Conservation (phyloP, 1,284 basidiomycete genomes). For the Mycena citricolor region DNA sequence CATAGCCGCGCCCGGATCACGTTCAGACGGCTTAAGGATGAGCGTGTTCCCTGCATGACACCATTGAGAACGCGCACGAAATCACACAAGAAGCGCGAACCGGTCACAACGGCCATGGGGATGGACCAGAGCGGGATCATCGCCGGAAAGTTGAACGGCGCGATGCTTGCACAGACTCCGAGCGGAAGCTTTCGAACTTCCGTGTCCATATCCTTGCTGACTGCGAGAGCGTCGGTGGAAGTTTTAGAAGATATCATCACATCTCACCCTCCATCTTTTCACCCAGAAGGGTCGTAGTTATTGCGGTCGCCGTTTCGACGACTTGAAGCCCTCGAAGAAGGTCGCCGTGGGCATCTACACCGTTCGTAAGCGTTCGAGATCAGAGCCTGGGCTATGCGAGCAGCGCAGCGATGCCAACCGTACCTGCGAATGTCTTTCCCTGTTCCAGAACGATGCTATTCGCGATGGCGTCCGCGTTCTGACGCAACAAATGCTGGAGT, state of each 20-base stretch:
- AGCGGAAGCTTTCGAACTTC: conserved; percentile 68
- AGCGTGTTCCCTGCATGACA: conserved; percentile 96
- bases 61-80: too few species aligned
- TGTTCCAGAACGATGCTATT: conserved; percentile 85
- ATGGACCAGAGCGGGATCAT: conserved; percentile 20
- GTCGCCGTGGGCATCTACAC: conserved; percentile 95
- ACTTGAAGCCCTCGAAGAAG: conserved; percentile 93
- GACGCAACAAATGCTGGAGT: conserved; percentile 77
- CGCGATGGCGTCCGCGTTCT: conserved; percentile 77
- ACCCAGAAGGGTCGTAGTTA: conserved; percentile 83
- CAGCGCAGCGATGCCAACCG: too few species aligned
- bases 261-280: conserved; percentile 83
- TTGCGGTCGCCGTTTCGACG: conserved; percentile 84
- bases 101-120: too few species aligned
- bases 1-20: conserved; percentile 96
- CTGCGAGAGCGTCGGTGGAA: too few species aligned
- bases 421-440: conserved; percentile 84
- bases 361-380: too few species aligned
- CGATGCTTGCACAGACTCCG: conserved; percentile 53
- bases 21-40: conserved; percentile 93
- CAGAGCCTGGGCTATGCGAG: too few species aligned
- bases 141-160: conserved; percentile 95
- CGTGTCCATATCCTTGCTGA: conserved; percentile 98
- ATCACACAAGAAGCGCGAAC: too few species aligned
- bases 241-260: too few species aligned